A percentile compares a stretch with the other conserved stretches of the same genome.
Conservation (phyloP, 2,329 filamentous ascomycete species). For the Cercospora sp. region DNA sequence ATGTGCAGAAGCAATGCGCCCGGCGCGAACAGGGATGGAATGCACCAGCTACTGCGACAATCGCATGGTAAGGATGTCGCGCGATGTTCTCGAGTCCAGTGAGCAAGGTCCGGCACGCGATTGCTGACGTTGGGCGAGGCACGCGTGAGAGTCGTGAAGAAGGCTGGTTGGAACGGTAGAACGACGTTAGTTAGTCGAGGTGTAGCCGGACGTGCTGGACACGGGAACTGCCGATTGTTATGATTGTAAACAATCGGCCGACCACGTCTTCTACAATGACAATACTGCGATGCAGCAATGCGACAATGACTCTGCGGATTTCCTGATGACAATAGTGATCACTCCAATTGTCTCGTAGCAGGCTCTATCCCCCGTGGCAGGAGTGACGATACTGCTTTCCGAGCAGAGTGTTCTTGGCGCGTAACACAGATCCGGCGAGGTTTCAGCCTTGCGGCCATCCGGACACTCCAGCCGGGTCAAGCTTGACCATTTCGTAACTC, state of each 20-base stretch:
- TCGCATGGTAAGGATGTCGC: constrained; percentile 10
- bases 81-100: not conserved
- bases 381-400: not conserved
- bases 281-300: not conserved
- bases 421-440: not conserved
- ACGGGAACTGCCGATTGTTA: constrained; percentile 2
- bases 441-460: not conserved
- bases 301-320: not conserved
- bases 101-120: constrained; percentile 10
- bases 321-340: not conserved
- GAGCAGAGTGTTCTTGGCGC: not conserved
- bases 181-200: constrained; percentile 4
- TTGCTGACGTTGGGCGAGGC: constrained; percentile 11
- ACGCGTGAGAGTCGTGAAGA: constrained; percentile 14
- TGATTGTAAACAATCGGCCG: not conserved
- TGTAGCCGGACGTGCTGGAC: not conserved
- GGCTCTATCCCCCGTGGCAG: not conserved
- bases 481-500: not conserved
- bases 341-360: not conserved
- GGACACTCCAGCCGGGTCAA: not conserved
- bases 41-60: constrained; percentile 11
- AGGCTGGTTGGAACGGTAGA: constrained; percentile 2
- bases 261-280: not conserved
- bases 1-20: constrained; percentile 11
- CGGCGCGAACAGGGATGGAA: constrained; percentile 4